A percentile compares a stretch with the other conserved stretches of the same genome.
These are phyloP conservation scores for Trebouxia gelatinosa DNA, from an alignment of 163 green algal genomes.

Conservation along the genomic window DNA sequence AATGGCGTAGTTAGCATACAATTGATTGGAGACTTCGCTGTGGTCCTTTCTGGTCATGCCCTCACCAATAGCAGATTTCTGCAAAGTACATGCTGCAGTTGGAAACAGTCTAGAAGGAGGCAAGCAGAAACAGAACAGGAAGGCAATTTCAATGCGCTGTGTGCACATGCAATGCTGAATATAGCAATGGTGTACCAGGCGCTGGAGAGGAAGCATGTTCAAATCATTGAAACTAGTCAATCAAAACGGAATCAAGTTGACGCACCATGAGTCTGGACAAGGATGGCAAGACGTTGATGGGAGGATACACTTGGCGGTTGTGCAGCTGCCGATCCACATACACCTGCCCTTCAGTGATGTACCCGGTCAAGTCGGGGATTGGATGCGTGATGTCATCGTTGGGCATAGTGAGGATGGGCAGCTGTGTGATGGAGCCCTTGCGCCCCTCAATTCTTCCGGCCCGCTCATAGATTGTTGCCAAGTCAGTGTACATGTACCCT, in stretches of 20 bases:
- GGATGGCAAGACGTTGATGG: constrained; percentile 99
- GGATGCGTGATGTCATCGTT: constrained; percentile 99
- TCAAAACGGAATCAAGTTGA: neutral
- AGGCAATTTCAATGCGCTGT: too few relatives aligned
- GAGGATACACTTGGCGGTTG: constrained; percentile 98
- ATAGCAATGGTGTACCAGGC: too few relatives aligned
- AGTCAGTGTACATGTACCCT: constrained; percentile 99
- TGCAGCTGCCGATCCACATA: constrained; percentile 99
- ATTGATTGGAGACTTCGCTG: constrained; percentile 98
- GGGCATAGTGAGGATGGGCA: constrained; percentile 99
- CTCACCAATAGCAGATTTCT: constrained; percentile 98
- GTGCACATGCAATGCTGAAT: too few relatives aligned
- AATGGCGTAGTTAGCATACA: constrained; percentile 99
- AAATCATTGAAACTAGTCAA: too few relatives aligned
- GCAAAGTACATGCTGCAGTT: too few relatives aligned
- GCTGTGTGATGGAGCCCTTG: constrained; percentile 97
- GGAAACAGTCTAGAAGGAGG: too few relatives aligned
- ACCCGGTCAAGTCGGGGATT: constrained; percentile 99
- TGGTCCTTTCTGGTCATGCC: constrained; percentile 98
- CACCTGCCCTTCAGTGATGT: constrained; percentile 99
- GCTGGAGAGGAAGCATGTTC: too few relatives aligned
- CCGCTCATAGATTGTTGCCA: constrained; percentile 99
- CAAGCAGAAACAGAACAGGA: too few relatives aligned
- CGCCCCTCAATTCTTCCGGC: constrained; percentile 96
- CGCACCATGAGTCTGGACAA: constrained; percentile 92